Evolutionary conservation across 768 basidiomycete species (phyloP), one percentile per base, ranked within the genome.

Genomic region (Mycena latifolia): DNA sequence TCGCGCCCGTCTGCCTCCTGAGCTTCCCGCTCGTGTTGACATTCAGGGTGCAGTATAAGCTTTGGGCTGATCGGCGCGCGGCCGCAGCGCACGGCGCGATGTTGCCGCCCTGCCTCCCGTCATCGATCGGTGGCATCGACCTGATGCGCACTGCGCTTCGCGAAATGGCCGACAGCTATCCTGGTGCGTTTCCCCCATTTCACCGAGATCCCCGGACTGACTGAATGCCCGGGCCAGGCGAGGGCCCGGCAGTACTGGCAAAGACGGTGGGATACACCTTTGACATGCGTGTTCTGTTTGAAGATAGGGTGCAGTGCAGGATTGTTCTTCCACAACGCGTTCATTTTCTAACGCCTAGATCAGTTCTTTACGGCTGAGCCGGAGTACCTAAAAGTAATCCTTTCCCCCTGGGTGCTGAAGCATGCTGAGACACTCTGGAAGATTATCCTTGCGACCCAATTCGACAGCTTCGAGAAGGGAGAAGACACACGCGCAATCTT

Each of bases 391-490:
- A 86, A 86, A 74, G 67, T 69, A 8, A 33, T 33, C 31, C 5
- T 22, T 0, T 17, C 25, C 5, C 25, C 11, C 5, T 31, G 20
- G 1, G 35, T 8, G 29, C 33, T 5, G 18, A 3, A n/a, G n/a
- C 2, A 20, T 29, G 55, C 12, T 52, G 17, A 7, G n/a, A 37
- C 52, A 12, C 3, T 29, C 17, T 41, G 45, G n/a, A n/a, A 69
- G 67, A 77, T 82, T 9, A 74, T 84, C 25, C 78, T 86, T 8
- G 80, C 85, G 1, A 84, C 83, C 1, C 78, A 85, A 61, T 86
- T 86, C 50, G 79, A 82, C 18, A 73, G 73, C 22, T 86, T 83
- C 54, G 81, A 77, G 8, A 86, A 86, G 77, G 84, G 83, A 76
- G 51, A 58, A 45, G 47, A 62, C 12, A 46, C 43, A 9, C 14